These are phyloP conservation scores for Fusarium sp. DNA, from an alignment of 2,329 filamentous ascomycete species.

Conservation along the genomic window DNA sequence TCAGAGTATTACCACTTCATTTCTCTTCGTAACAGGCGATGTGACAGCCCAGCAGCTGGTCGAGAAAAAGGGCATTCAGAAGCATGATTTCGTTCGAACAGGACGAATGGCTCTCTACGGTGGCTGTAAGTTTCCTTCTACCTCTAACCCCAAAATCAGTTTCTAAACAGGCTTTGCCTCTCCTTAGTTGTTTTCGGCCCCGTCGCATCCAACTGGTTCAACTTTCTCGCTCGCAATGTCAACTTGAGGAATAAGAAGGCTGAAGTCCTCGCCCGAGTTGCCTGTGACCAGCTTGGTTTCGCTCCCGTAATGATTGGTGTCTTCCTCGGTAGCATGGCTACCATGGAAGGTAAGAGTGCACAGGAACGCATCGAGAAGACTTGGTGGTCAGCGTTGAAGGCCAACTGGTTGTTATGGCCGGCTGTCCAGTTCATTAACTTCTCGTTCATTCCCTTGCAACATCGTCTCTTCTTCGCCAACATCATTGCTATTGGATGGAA, in stretches of 20 bases:
- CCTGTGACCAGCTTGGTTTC: conserved; percentile 84
- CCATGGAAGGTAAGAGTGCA: conserved; percentile 75
- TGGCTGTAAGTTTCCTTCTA: conserved; percentile 68
- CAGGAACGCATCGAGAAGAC: conserved; percentile 77
- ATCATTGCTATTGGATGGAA: conserved; percentile 78
- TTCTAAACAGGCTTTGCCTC: conserved; percentile 20
- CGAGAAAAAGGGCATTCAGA: conserved; percentile 81
- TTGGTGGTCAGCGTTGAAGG: conserved; percentile 78
- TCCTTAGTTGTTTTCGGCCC: conserved; percentile 83
- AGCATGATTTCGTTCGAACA: conserved; percentile 80
- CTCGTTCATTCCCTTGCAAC: conserved; percentile 84
- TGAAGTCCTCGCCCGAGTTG: conserved; percentile 83
- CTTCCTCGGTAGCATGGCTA: conserved; percentile 88
- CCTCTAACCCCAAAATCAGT: neutral
- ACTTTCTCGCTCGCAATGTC: conserved; percentile 79
- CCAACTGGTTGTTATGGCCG: conserved; percentile 93
- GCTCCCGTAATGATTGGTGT: conserved; percentile 84
- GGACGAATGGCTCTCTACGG: conserved; percentile 86
- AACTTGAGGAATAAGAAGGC: conserved; percentile 72
- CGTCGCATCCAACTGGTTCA: conserved; percentile 88
- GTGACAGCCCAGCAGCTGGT: conserved; percentile 91
- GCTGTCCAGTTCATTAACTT: conserved; percentile 89
- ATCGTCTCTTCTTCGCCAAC: conserved; percentile 89
- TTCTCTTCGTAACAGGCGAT: conserved; percentile 94
- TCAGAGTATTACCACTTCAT: conserved; percentile 88